These are phyloP conservation scores for Colletotrichum zoysiae DNA, from an alignment of 2,329 filamentous ascomycete genomes.

Conservation along the genomic window DNA sequence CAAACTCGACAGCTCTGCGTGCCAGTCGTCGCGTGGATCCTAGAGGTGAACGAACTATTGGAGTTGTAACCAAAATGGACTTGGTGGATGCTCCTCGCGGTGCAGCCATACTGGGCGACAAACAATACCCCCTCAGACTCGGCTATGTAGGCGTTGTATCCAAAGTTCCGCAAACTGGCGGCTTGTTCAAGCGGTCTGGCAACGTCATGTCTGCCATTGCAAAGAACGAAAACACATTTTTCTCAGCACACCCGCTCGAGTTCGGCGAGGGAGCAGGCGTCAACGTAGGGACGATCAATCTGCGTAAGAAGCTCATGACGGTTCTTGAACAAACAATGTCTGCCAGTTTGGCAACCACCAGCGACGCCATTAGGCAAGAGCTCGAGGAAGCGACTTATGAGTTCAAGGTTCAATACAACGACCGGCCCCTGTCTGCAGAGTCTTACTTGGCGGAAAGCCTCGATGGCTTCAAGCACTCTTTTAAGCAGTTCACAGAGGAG, in stretches of 20 bases:
- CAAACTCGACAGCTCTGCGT: constrained; percentile 92
- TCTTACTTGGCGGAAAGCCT: constrained; percentile 96
- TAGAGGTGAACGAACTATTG: constrained; percentile 94
- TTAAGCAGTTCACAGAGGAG: constrained; percentile 90
- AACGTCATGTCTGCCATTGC: constrained; percentile 86
- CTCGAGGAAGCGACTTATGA: constrained; percentile 97
- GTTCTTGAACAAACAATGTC: constrained; percentile 98
- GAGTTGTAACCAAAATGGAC: constrained; percentile 99
- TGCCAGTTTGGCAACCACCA: constrained; percentile 87
- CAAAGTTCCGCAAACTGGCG: constrained; percentile 76
- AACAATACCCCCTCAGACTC: constrained; percentile 93
- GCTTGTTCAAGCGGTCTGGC: constrained; percentile 84
- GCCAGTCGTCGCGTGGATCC: constrained; percentile 94
- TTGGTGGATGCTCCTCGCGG: constrained; percentile 88
- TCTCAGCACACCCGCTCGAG: constrained; percentile 83
- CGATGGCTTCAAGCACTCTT: constrained; percentile 97
- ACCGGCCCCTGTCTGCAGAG: constrained; percentile 92
- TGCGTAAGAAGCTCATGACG: constrained; percentile 96
- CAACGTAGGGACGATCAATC: constrained; percentile 83
- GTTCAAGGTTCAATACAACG: constrained; percentile 99
- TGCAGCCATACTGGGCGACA: constrained; percentile 82
- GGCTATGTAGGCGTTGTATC: constrained; percentile 97
- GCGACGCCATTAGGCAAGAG: constrained; percentile 93
- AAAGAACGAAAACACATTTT: constrained; percentile 90
- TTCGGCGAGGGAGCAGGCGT: constrained; percentile 82